Conservation (phyloP, 148 eudicot genomes). For the Tetragonia tetragonoides region DNA sequence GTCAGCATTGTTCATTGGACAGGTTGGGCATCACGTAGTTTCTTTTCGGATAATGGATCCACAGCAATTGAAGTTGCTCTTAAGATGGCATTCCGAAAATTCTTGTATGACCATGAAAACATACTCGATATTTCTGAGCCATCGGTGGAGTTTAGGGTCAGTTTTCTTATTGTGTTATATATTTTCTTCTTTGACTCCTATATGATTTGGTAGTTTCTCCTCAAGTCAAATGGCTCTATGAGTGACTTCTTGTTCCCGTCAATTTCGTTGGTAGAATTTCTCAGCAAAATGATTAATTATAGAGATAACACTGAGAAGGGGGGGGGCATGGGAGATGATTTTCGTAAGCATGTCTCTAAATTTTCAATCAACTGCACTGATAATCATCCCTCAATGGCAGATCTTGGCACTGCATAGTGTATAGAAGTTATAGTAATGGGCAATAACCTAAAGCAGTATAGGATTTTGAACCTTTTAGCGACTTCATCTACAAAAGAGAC, state of each 20-base stretch:
- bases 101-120: slow-evolving; percentile 55
- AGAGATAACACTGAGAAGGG: too few relatives aligned
- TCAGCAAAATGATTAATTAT: neutral
- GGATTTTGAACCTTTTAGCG: too few relatives aligned
- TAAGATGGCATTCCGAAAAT: slow-evolving; percentile 97
- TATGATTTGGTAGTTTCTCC: neutral
- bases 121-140: slow-evolving; percentile 27
- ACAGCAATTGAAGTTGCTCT: slow-evolving; percentile 96
- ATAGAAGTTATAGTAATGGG: too few relatives aligned
- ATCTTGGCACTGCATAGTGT: too few relatives aligned
- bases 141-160: slow-evolving; percentile 69
- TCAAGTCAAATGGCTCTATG: neutral
- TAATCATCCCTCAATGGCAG: too few relatives aligned
- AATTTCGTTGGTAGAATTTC: neutral
- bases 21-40: slow-evolving; percentile 96
- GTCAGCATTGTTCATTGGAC: slow-evolving; percentile 19
- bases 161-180: neutral
- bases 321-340: too few relatives aligned
- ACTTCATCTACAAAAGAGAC: too few relatives aligned
- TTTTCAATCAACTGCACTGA: too few relatives aligned
- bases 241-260: neutral
- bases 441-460: too few relatives aligned
- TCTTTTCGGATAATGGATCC: slow-evolving; percentile 95
- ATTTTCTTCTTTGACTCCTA: neutral
- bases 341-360: too few relatives aligned